Evolutionary conservation across 2,329 filamentous ascomycete genomes (phyloP), one percentile per base, ranked within the genome.

Genomic region (Coleophoma crateriformis): DNA sequence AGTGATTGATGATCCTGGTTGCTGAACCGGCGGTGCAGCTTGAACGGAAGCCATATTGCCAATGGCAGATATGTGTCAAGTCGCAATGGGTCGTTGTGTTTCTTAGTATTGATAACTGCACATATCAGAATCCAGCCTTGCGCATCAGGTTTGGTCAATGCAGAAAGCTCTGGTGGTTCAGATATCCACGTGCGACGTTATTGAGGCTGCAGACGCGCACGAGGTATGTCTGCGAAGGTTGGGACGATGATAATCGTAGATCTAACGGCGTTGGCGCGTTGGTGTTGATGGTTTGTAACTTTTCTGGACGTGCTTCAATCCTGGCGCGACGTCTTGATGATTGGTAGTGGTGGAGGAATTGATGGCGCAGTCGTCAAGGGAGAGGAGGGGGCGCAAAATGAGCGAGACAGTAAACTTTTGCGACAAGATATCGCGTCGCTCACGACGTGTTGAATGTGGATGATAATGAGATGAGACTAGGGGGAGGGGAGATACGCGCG

Each of bases 31-130:
- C 56, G 85, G 81, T 57, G 83, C 77, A 62, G 82, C 72, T 72
- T 94, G 88, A 64, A 90, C 83, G 55, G 88, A 91, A 68, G 89
- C 85, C 89, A 95, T 95, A 64, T 52, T 78, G 70, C 65, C 60
- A 40, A 46, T 32, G 43, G 14, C 27, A 20, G 51, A 49, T 47
- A 40, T 41, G 7, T 52, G 37, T 41, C 20, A 45, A 52, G 42
- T 52, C 52, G 39, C 33, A 45, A 48, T 33, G n/a, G 35, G 46
- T 40, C 52, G 50, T 50, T 49, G 52, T 54, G 42, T 50, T 32
- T 53, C 39, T 55, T 57, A 51, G 46, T 46, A 45, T 51, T 50
- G 53, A 47, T 35, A 50, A 57, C 44, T 56, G 60, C 56, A 60
- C 64, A 66, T 63, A 59, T 63, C 61, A 66, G 54, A 57, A 60